These are phyloP conservation scores for Fusarium continuum DNA, from an alignment of 2,329 filamentous ascomycete genomes.

Conservation along the genomic window DNA sequence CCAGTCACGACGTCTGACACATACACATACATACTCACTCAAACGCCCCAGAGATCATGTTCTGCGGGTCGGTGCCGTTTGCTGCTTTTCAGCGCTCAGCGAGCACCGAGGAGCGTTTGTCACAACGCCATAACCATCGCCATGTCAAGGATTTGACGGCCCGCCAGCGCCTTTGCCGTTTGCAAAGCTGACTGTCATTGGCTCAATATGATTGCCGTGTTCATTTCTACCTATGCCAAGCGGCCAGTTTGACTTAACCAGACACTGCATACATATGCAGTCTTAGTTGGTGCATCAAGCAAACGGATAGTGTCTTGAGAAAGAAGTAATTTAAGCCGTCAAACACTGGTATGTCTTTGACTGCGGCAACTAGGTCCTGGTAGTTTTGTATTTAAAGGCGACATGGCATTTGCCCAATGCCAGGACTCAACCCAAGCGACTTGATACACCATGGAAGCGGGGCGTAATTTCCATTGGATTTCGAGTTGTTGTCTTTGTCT, in stretches of 20 bases:
- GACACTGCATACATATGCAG: too few species aligned
- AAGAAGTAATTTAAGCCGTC: not conserved
- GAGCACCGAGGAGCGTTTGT: not conserved
- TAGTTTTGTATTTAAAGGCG: not conserved
- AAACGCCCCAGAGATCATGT: not conserved
- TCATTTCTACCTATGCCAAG: not conserved
- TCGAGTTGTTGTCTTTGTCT: slow-evolving; percentile 6
- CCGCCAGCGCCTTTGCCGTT: not conserved
- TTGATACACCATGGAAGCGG: not conserved
- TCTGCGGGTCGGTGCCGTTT: not conserved
- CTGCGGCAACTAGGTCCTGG: too few species aligned
- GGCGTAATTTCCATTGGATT: not conserved
- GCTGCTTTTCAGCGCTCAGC: not conserved
- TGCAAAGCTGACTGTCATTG: not conserved
- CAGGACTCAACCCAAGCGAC: too few species aligned
- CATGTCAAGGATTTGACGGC: not conserved
- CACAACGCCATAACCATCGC: not conserved
- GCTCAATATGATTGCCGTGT: not conserved
- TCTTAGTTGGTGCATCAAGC: not conserved
- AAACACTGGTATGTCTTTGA: too few species aligned
- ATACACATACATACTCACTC: too few species aligned
- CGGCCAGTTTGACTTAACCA: not conserved
- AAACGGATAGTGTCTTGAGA: not conserved
- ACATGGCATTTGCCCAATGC: not conserved
- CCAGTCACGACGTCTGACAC: not conserved